Percentiles rank a stretch among this genome's conserved stretches.
These are phyloP conservation scores for Emmonsiellopsis sp. DNA, from an alignment of 2,329 filamentous ascomycete genomes.

Conservation along the genomic window DNA sequence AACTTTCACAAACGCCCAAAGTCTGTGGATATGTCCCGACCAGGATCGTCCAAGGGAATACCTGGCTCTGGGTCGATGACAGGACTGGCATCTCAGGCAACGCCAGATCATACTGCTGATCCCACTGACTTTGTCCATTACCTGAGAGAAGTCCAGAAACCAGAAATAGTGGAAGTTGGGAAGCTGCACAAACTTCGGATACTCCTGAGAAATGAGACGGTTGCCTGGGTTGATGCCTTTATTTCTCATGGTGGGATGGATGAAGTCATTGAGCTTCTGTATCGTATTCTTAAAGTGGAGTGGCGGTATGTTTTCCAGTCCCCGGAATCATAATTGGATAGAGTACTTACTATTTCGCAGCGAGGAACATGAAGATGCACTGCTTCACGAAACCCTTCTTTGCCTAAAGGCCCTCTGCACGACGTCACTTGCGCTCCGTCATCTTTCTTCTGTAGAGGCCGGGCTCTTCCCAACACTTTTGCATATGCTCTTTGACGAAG, in stretches of 20 bases:
- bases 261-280: slow-evolving; percentile 75
- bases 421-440: slow-evolving; percentile 73
- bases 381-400: slow-evolving; percentile 84
- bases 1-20: slow-evolving; percentile 61
- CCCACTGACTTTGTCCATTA: slow-evolving; percentile 83
- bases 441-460: slow-evolving; percentile 68
- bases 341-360: slow-evolving; percentile 38
- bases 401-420: slow-evolving; percentile 94
- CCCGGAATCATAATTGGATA: neutral
- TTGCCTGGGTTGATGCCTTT: slow-evolving; percentile 90
- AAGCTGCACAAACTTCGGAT: slow-evolving; percentile 88
- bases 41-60: slow-evolving; percentile 49
- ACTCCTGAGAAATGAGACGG: slow-evolving; percentile 85
- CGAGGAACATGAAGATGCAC: slow-evolving; percentile 89
- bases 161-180: slow-evolving; percentile 80
- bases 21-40: slow-evolving; percentile 60
- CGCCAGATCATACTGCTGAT: slow-evolving; percentile 60
- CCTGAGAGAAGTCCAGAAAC: slow-evolving; percentile 69
- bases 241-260: slow-evolving; percentile 85
- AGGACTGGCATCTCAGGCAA: slow-evolving; percentile 45
- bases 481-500: slow-evolving; percentile 89
- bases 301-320: slow-evolving; percentile 62
- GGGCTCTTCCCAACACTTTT: slow-evolving; percentile 80
- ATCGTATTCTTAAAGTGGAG: slow-evolving; percentile 90
- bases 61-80: slow-evolving; percentile 47